Evolutionary conservation across 768 basidiomycete species (phyloP), one percentile per base, ranked within the genome.

Genomic region (Auriscalpium vulgare): DNA sequence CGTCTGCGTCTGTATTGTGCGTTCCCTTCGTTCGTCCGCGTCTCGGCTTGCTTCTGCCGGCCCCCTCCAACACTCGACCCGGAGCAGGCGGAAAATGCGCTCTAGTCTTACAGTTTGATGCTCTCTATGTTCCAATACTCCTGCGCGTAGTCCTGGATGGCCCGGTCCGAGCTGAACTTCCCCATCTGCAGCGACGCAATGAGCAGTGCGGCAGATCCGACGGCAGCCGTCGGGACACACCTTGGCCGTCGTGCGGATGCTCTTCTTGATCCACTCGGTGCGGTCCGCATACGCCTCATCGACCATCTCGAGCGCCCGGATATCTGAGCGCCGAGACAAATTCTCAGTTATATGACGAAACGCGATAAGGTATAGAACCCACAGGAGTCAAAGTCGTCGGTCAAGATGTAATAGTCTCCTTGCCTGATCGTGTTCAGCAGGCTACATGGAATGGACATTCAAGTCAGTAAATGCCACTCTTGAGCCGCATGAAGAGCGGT

Each of bases 361-460:
- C 16, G 50, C 46, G 38, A 4, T 34, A 35, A 21, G 4, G 9
- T 1, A 19, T 11, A 40, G 8, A 10, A 73, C 85, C 59, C 50
- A 93, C 85, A 95, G 9, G 91, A 93, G 61, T 93, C 89, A 66
- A 97, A 98, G 74, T 98, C 95, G 66, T 98, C 94, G 0, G 90
- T 84, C 55, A 95, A 67, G 50, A 93, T 77, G 68, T 90, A 91
- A 68, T 86, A 82, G 60, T 93, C 88, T 45, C 80, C 78, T 64
- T 88, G 82, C 43, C 84, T 76, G 63, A 91, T 81, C 17, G 87
- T 91, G 69, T 87, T 87, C 59, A 89, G 72, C 45, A 90, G 73
- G 19, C 85, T 88, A 23, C 37, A 23, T 37, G 29, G 5, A 29
- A 23, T 37, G 29, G 5, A 29, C 4, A 51, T 14, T 23, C 55